Evolutionary conservation across 148 eudicot species (phyloP).

Genomic region (Rheum nobile): DNA sequence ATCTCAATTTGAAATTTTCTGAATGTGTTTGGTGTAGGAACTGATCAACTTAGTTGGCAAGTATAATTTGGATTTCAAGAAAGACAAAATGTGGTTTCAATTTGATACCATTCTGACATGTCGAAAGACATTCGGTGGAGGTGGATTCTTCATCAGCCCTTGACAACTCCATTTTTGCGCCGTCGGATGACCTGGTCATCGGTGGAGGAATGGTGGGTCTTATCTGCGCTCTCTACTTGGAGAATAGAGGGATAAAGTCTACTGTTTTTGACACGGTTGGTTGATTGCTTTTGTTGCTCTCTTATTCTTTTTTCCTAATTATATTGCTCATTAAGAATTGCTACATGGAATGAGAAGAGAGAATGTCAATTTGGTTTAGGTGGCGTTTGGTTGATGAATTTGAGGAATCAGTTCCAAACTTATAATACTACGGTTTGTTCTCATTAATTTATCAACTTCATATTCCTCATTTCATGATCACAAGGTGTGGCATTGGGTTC

Average conservation of each 20-base stretch:
- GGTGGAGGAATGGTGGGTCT: conserved; percentile 97
- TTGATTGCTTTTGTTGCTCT: too few species aligned
- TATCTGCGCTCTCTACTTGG: conserved; percentile 56
- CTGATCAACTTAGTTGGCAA: background rate
- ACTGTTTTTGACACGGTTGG: conserved; percentile 93
- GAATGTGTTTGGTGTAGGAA: background rate
- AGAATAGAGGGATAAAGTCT: conserved; percentile 68
- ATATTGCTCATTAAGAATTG: background rate
- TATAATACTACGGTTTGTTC: background rate
- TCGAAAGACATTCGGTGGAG: conserved; percentile 13
- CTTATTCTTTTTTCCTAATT: background rate
- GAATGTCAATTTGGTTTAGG: background rate
- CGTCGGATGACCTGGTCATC: conserved; percentile 63
- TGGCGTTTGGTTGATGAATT: background rate
- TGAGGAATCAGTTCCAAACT: too few species aligned
- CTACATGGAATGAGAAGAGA: background rate
- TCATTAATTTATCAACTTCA: too few species aligned
- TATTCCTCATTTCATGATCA: too few species aligned
- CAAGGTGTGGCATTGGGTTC: background rate
- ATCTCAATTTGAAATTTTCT: background rate
- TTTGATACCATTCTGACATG: conserved; percentile 43
- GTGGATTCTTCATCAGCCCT: conserved; percentile 12
- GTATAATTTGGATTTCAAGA: conserved; percentile 40
- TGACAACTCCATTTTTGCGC: conserved; percentile 8
- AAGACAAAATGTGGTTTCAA: conserved; percentile 47